phyloP scores from a whole-genome alignment of 768 basidiomycete species.

The Calocybe cyanea region DNA sequence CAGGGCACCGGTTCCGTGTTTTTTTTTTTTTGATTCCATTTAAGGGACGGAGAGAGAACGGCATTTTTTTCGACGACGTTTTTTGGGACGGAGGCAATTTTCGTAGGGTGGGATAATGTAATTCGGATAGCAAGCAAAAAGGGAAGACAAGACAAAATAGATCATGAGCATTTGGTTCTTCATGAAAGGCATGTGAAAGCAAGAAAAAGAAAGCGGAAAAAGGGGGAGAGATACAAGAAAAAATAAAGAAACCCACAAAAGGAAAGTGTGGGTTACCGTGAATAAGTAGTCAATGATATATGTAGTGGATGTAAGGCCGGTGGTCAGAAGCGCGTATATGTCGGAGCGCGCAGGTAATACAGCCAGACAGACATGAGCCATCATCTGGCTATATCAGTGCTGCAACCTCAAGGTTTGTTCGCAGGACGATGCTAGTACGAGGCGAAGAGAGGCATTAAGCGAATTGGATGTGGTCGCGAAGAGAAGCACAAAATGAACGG shows the following conservation, averaged over 20 bases:
- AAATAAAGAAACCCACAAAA: constrained; percentile 19
- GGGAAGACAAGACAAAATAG: constrained; percentile 20
- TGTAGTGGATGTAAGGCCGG: no score
- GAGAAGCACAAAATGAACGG: constrained; percentile 13
- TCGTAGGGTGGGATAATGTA: constrained; percentile 6
- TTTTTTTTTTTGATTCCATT: no score
- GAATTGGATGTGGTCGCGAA: constrained; percentile 16
- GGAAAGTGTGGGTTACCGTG: constrained; percentile 8
- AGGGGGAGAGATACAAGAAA: constrained; percentile 15
- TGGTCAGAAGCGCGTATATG: constrained; percentile 15
- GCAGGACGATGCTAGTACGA: constrained; percentile 59
- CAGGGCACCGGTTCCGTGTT: no score
- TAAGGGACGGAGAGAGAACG: neutral
- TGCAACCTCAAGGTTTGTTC: constrained; percentile 60
- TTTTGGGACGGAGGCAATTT: neutral
- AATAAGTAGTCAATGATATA: constrained; percentile 12
- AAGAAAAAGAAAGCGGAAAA: neutral
- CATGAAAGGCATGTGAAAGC: constrained; percentile 13
- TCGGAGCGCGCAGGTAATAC: constrained; percentile 15
- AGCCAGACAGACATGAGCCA: constrained; percentile 5
- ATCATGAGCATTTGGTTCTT: constrained; percentile 23
- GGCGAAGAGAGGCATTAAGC: constrained; percentile 29
- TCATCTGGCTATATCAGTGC: constrained; percentile 62
- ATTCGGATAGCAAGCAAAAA: constrained; percentile 9
- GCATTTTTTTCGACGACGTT: neutral